A percentile compares a stretch with the other conserved stretches of the same genome.
Evolutionary conservation across 495 filamentous ascomycete genomes (phyloP).

Genomic region (Aspergillus cristatus): DNA sequence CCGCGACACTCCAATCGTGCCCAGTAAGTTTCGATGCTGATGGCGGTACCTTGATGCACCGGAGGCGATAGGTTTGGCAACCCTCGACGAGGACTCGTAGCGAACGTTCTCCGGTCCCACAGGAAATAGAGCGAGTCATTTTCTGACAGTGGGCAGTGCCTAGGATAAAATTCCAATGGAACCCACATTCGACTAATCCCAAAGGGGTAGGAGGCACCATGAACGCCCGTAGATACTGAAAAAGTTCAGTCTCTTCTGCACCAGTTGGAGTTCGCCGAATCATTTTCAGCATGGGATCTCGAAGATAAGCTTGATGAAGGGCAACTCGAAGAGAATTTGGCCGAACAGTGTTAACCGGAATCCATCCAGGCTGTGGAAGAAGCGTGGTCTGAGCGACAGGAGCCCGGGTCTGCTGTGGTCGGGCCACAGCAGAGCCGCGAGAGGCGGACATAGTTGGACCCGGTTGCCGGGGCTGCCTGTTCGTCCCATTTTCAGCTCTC

Average conservation of each 20-base stretch:
- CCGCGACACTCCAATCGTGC: slow-evolving; percentile 48
- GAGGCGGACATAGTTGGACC: background rate
- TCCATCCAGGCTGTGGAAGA: slow-evolving; percentile 20
- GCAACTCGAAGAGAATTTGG: slow-evolving; percentile 35
- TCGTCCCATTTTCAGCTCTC: too few species aligned
- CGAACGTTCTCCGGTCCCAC: slow-evolving; percentile 5
- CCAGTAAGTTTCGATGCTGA: slow-evolving; percentile 15
- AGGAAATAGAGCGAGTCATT: slow-evolving; percentile 9
- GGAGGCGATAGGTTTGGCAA: slow-evolving; percentile 30
- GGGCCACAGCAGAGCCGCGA: background rate
- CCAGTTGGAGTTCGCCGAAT: slow-evolving; percentile 8
- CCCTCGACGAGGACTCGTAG: slow-evolving; percentile 18
- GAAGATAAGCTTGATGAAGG: slow-evolving; percentile 49
- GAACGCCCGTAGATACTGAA: slow-evolving; percentile 39
- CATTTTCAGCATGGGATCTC: slow-evolving; percentile 42
- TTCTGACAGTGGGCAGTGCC: slow-evolving; percentile 7
- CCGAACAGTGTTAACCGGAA: slow-evolving; percentile 28
- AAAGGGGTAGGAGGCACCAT: slow-evolving; percentile 29
- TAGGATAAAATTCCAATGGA: slow-evolving; percentile 23
- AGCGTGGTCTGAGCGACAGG: slow-evolving; percentile 8
- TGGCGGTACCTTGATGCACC: slow-evolving; percentile 28
- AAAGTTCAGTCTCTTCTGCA: slow-evolving; percentile 19
- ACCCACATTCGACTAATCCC: slow-evolving; percentile 9
- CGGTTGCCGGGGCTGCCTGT: too few species aligned
- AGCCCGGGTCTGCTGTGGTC: background rate